Evolutionary conservation across 257 asterid species (phyloP), one percentile per base, ranked within the genome.

Genomic region (Solanum arcanum): DNA sequence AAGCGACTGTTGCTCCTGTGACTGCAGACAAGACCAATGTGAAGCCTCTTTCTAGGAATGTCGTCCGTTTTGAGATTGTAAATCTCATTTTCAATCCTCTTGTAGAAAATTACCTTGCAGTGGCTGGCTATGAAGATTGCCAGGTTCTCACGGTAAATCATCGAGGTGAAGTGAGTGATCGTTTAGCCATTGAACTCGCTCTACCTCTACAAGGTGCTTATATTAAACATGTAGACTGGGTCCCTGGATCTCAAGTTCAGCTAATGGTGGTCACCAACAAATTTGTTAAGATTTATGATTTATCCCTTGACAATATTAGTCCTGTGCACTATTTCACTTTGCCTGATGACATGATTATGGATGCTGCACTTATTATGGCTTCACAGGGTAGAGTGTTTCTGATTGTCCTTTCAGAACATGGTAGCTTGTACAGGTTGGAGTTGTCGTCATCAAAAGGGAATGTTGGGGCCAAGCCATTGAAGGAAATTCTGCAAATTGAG

Each of bases 51-150:
- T 97, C 99, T 64, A 97, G 94, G 93, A 97, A 97, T 90, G 94
- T 95, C 76, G 96, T 96, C 87, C 98, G 99, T 70, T 97, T 96
- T 89, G 99, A 97, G 93, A 97, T 97, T 64, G 99, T 97, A 56
- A 98, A 94, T 88, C 95, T 97, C 52, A 91, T 94, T 91, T 97
- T 97, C 86, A 96, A 97, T 91, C 87, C 98, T 83, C 91, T 94
- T 52, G 96, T 94, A 15, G 99, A 96, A 91, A 97, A 91, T 91
- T 95, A 97, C 93, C 93, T 97, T 86, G 98, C 95, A 87, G 99
- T 97, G 83, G 98, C 98, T 78, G 99, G 99, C 89, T 96, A 96
- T 91, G 99, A 95, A 94, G 99, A 97, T 90, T 97, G 99, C 93
- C 99, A 94, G 91, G 97, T 97, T 83, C 99, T 97, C 85, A 95